A percentile compares a stretch with the other conserved stretches of the same genome.
phyloP scores from a whole-genome alignment of 2,329 filamentous ascomycete species.

The Biscogniauxia sp. region DNA sequence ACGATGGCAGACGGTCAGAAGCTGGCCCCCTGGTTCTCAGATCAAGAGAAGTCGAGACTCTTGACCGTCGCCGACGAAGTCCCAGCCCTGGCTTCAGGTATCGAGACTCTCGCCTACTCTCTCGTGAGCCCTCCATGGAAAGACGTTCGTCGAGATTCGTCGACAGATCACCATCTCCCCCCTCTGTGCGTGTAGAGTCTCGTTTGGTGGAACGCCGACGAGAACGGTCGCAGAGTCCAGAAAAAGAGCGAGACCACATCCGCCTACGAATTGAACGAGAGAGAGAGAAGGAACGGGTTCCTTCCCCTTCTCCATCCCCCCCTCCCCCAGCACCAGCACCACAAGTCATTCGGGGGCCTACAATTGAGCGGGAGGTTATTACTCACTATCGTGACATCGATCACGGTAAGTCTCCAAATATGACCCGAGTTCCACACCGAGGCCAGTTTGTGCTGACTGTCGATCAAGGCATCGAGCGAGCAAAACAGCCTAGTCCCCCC shows the following conservation, averaged over 20 bases:
- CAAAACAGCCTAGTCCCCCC: constrained; percentile 43
- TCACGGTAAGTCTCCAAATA: constrained; percentile 60
- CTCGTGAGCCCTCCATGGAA: constrained; percentile 38
- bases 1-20: constrained; percentile 47
- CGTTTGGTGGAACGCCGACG: constrained; percentile 28
- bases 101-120: constrained; percentile 42
- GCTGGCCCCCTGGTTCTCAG: constrained; percentile 53
- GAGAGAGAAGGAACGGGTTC: constrained; percentile 39
- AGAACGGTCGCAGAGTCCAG: constrained; percentile 37
- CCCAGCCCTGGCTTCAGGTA: constrained; percentile 41
- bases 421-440: constrained; percentile 1
- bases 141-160: constrained; percentile 41
- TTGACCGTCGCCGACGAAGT: constrained; percentile 46
- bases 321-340: constrained; percentile 60
- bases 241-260: constrained; percentile 44
- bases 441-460: constrained; percentile 14
- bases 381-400: constrained; percentile 86
- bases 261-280: constrained; percentile 49
- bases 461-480: constrained; percentile 45
- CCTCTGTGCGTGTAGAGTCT: constrained; percentile 27
- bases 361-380: constrained; percentile 84
- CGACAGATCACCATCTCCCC: constrained; percentile 38
- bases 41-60: constrained; percentile 53
- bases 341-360: constrained; percentile 69
- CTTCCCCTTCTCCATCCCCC: constrained; percentile 47